A percentile compares a stretch with the other conserved stretches of the same genome.
Conservation (phyloP, 2,329 filamentous ascomycete genomes). For the Penicillium sp. region DNA sequence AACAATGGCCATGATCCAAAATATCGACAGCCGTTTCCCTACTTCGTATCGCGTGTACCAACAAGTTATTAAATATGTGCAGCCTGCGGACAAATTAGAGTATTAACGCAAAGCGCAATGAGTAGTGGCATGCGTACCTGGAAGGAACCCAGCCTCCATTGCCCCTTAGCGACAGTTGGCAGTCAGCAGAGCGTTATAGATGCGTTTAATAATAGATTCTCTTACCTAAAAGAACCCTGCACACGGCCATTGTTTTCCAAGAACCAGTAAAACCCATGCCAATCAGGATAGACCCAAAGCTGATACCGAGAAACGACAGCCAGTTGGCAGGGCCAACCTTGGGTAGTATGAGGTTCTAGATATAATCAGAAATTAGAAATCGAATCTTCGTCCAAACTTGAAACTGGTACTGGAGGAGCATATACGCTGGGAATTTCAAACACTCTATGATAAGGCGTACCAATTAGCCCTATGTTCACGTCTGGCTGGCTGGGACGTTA, state of each 20-base stretch:
- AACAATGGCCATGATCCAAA: constrained; percentile 28
- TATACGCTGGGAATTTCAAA: background rate
- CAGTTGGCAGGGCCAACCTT: constrained; percentile 32
- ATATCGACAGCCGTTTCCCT: constrained; percentile 30
- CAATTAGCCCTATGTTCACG: no score
- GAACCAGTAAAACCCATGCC: constrained; percentile 38
- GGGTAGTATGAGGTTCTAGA: constrained; percentile 31
- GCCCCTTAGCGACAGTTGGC: constrained; percentile 31
- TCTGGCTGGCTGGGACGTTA: background rate
- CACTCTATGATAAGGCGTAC: no score
- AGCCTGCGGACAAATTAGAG: no score
- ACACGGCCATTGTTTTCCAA: constrained; percentile 37
- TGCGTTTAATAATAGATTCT: constrained; percentile 6
- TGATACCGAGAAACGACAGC: constrained; percentile 30
- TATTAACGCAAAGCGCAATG: no score
- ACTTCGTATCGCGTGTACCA: constrained; percentile 46
- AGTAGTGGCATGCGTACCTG: no score
- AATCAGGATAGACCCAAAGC: constrained; percentile 30
- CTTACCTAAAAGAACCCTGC: constrained; percentile 28
- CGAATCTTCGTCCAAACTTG: no score
- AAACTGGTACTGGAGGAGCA: no score
- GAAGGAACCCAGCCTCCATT: constrained; percentile 26
- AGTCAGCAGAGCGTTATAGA: background rate
- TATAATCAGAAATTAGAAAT: no score
- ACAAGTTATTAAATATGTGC: constrained; percentile 40